phyloP scores from a whole-genome alignment of 2,329 filamentous ascomycete species.

The Ceratocystis albifundus region DNA sequence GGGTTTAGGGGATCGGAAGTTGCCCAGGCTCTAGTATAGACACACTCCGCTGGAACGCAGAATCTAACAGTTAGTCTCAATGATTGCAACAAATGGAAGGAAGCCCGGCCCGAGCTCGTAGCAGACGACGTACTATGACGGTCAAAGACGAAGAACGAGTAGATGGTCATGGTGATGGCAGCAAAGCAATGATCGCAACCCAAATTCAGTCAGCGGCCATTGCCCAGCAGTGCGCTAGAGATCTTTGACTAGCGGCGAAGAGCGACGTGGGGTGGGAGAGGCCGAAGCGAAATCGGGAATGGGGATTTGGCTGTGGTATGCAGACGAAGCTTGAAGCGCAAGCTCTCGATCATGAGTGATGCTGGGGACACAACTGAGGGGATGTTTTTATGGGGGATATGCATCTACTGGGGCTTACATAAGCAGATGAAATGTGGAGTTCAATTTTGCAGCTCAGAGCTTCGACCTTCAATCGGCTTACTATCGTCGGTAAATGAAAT shows the following conservation, averaged over 20 bases:
- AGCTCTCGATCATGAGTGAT: background rate
- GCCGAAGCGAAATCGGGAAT: background rate
- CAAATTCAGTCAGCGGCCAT: slow-evolving; percentile 14
- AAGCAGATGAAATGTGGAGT: background rate
- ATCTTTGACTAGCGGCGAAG: background rate
- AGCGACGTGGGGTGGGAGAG: background rate
- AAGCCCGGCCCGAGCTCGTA: background rate
- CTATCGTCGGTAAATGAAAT: background rate
- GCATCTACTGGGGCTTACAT: background rate
- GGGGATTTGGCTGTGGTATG: background rate
- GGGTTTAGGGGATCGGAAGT: slow-evolving; percentile 33
- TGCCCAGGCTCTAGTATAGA: slow-evolving; percentile 84
- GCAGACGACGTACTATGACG: slow-evolving; percentile 63
- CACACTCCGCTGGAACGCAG: slow-evolving; percentile 66
- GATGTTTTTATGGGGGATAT: slow-evolving; percentile 3
- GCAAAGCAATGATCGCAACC: slow-evolving; percentile 10
- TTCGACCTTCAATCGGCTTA: background rate
- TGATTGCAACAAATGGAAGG: slow-evolving; percentile 21
- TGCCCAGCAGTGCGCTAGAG: slow-evolving; percentile 2
- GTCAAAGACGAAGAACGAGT: slow-evolving; percentile 98
- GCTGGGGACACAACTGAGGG: background rate
- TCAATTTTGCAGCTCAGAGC: background rate
- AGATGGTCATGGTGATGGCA: slow-evolving; percentile 62
- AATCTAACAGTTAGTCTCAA: background rate
- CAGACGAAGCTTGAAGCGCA: background rate